Evolutionary conservation across 2,329 filamentous ascomycete species (phyloP).

Genomic region (Dothistroma septosporum): DNA sequence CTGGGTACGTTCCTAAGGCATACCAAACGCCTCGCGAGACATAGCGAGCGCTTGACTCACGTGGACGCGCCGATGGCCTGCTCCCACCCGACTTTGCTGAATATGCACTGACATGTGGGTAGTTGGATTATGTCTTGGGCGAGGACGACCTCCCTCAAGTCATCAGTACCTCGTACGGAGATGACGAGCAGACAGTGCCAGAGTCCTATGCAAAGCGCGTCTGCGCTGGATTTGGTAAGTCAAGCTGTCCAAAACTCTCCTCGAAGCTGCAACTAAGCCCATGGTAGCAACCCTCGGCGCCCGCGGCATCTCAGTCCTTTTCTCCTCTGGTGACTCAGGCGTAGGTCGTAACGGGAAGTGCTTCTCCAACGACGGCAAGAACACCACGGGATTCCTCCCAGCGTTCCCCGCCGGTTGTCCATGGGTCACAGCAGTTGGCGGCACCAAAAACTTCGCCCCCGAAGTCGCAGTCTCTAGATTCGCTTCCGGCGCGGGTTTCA

Average conservation of each 20-base stretch:
- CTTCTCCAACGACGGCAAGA: conserved; percentile 45
- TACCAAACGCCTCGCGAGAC: neutral
- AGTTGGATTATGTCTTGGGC: conserved; percentile 53
- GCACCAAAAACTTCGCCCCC: conserved; percentile 41
- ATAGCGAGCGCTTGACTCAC: neutral
- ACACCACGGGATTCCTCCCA: conserved; percentile 42
- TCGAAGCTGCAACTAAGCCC: neutral
- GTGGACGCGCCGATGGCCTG: neutral
- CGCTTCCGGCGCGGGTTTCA: conserved; percentile 45
- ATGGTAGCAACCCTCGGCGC: conserved; percentile 56
- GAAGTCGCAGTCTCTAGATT: conserved; percentile 54
- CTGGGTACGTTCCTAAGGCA: conserved; percentile 36
- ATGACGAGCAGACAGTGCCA: conserved; percentile 62
- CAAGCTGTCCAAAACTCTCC: no score
- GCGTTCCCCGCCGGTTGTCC: conserved; percentile 47
- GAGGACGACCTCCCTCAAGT: conserved; percentile 57
- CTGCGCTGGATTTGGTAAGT: conserved; percentile 50
- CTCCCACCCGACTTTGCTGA: no score
- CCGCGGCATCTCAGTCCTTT: conserved; percentile 62
- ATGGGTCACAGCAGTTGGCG: conserved; percentile 49
- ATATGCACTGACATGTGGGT: neutral
- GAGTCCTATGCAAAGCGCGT: conserved; percentile 57
- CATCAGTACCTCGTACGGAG: conserved; percentile 63
- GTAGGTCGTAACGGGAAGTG: conserved; percentile 48
- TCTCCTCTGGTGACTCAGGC: conserved; percentile 59